phyloP scores from a whole-genome alignment of 2,329 filamentous ascomycete genomes.

The Metarhizium robertsii region DNA sequence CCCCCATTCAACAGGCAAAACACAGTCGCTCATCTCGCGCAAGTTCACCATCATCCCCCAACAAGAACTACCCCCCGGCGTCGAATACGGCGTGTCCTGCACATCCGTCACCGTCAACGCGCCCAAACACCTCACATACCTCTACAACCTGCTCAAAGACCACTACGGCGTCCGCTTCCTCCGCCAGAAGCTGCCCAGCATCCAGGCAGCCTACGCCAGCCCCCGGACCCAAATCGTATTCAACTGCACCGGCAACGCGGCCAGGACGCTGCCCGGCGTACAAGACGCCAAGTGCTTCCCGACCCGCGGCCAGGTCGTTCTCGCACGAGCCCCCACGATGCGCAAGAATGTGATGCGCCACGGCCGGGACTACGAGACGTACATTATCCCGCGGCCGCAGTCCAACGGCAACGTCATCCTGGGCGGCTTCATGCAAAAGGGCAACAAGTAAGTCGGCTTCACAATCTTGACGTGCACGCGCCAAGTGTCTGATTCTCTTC shows the following conservation, averaged over 20 bases:
- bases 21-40: background rate
- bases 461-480: too few species aligned
- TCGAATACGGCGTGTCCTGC: constrained; percentile 24
- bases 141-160: constrained; percentile 15
- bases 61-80: constrained; percentile 20
- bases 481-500: background rate
- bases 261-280: constrained; percentile 24
- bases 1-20: background rate
- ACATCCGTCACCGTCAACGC: constrained; percentile 28
- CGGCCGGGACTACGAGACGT: constrained; percentile 29
- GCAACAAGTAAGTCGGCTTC: constrained; percentile 15
- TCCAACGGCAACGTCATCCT: constrained; percentile 25
- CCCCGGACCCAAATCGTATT: constrained; percentile 21
- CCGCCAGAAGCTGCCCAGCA: constrained; percentile 16
- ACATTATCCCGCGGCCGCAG: constrained; percentile 27
- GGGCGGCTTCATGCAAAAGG: constrained; percentile 31
- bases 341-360: constrained; percentile 28
- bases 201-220: constrained; percentile 17
- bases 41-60: constrained; percentile 21
- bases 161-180: constrained; percentile 23
- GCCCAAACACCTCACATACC: constrained; percentile 26
- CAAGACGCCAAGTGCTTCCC: constrained; percentile 29
- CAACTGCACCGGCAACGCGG: constrained; percentile 26
- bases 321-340: constrained; percentile 23
- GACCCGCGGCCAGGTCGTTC: constrained; percentile 29